Conservation (phyloP, 352 stramenopile genomes). For the Phytophthora fragariae region DNA sequence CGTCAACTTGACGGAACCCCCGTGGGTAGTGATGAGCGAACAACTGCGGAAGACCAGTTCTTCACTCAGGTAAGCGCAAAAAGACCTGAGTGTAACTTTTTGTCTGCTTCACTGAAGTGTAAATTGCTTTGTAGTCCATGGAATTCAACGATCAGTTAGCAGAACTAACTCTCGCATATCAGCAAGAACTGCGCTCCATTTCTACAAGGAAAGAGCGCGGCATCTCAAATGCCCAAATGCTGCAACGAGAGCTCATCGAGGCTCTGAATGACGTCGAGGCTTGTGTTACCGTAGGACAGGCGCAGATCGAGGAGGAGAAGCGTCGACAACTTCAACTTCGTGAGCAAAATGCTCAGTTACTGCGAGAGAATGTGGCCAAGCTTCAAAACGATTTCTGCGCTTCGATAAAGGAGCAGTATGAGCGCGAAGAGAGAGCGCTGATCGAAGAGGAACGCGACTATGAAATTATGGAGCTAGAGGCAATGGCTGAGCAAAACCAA, state of each 20-base stretch:
- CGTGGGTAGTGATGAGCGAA: constrained; percentile 51
- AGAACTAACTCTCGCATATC: constrained; percentile 57
- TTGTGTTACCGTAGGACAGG: constrained; percentile 49
- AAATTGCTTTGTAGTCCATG: constrained; percentile 38
- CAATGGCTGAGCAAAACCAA: constrained; percentile 50
- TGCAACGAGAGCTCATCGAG: constrained; percentile 70
- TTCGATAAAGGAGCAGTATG: constrained; percentile 31
- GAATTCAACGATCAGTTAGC: constrained; percentile 76
- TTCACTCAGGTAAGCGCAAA: constrained; percentile 42
- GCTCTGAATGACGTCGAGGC: constrained; percentile 67
- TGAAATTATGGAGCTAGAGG: constrained; percentile 60
- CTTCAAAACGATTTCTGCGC: constrained; percentile 40
- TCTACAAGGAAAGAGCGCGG: constrained; percentile 47
- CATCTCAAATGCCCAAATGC: constrained; percentile 59
- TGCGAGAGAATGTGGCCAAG: constrained; percentile 46
- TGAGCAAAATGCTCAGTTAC: constrained; percentile 46
- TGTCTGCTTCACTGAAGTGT: background rate
- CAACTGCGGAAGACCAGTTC: constrained; percentile 54
- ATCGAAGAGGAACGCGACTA: constrained; percentile 44
- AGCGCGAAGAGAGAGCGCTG: constrained; percentile 31
- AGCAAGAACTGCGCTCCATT: constrained; percentile 64
- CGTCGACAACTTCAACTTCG: constrained; percentile 50
- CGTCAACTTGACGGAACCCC: constrained; percentile 54
- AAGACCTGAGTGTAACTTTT: background rate
- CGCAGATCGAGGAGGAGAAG: constrained; percentile 57